Evolutionary conservation across 1,284 basidiomycete species (phyloP).

Genomic region (Agaricales sp.): DNA sequence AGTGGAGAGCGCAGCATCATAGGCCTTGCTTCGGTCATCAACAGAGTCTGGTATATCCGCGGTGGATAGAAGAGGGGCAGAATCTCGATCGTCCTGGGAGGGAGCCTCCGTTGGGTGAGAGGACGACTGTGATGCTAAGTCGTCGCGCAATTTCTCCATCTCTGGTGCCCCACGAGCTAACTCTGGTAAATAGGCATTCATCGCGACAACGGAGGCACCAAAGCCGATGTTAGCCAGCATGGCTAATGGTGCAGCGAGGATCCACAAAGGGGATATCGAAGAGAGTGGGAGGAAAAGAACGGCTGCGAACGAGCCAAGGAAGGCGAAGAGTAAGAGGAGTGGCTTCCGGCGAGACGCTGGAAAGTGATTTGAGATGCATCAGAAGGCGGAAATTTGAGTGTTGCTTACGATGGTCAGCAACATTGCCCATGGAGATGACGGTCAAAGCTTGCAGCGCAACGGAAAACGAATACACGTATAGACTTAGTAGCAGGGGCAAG

Average conservation of each 20-base stretch:
- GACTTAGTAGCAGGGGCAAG: no score
- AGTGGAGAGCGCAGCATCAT: conserved; percentile 48
- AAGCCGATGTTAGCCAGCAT: conserved; percentile 75
- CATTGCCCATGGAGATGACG: conserved; percentile 83
- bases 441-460: conserved; percentile 82
- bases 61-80: background rate
- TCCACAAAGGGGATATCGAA: conserved; percentile 59
- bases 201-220: conserved; percentile 75
- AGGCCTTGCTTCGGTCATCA: conserved; percentile 16
- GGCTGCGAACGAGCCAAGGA: conserved; percentile 55
- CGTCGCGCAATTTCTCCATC: conserved; percentile 35
- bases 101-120: conserved; percentile 15
- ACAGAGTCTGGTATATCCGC: conserved; percentile 10
- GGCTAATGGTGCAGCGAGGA: conserved; percentile 49
- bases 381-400: background rate
- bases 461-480: conserved; percentile 80
- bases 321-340: conserved; percentile 67
- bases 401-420: conserved; percentile 76
- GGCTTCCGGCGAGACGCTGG: conserved; percentile 72
- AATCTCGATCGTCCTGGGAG: conserved; percentile 11
- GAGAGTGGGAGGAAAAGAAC: conserved; percentile 66
- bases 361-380: conserved; percentile 4
- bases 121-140: conserved; percentile 27
- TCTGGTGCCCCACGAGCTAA: conserved; percentile 60
- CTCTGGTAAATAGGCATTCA: conserved; percentile 81